A percentile compares a stretch with the other conserved stretches of the same genome.
phyloP scores from a whole-genome alignment of 495 filamentous ascomycete species.

The Aspergillus biplanus region DNA sequence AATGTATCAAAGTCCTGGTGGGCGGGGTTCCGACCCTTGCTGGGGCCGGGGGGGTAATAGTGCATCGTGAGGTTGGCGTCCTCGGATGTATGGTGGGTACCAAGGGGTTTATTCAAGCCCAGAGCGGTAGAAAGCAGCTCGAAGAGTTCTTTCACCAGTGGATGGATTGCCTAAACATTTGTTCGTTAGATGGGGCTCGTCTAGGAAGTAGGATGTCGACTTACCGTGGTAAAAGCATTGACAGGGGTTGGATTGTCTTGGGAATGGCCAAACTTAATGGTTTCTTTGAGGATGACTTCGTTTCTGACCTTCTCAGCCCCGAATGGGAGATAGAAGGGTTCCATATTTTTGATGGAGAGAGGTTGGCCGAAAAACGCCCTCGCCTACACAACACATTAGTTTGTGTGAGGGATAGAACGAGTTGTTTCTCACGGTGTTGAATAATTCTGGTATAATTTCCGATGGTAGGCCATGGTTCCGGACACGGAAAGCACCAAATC shows the following conservation, averaged over 20 bases:
- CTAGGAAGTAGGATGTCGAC: too few species aligned
- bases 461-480: too few species aligned
- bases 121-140: not conserved
- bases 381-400: too few species aligned
- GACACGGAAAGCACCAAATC: too few species aligned
- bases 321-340: not conserved
- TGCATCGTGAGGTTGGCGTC: not conserved
- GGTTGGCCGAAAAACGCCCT: too few species aligned
- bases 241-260: not conserved
- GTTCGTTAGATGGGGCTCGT: too few species aligned
- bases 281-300: not conserved
- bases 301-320: not conserved
- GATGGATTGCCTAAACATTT: not conserved
- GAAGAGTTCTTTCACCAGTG: not conserved
- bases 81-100: not conserved
- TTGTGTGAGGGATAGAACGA: too few species aligned
- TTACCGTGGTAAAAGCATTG: not conserved
- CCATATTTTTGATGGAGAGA: too few species aligned
- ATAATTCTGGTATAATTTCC: too few species aligned
- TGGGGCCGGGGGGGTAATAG: not conserved
- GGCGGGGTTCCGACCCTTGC: not conserved
- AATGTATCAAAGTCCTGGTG: constrained; percentile 1
- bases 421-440: too few species aligned
- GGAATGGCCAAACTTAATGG: not conserved
- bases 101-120: not conserved